Percentiles rank a stretch among this genome's conserved stretches.
Conservation (phyloP, 2,329 filamentous ascomycete species). For the Trichoderma sp. region DNA sequence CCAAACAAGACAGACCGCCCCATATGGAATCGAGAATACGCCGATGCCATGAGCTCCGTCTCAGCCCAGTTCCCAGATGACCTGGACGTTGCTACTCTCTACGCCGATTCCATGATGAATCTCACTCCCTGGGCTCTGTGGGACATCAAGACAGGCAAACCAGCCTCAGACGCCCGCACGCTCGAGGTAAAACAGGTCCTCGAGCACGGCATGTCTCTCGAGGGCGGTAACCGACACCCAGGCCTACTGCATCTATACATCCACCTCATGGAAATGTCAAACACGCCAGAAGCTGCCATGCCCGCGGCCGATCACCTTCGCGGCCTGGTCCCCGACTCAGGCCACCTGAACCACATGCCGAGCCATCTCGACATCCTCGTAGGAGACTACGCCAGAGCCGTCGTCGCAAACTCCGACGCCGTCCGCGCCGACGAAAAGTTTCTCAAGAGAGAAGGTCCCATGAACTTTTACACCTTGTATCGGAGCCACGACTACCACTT, state of each 20-base stretch:
- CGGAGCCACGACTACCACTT: slow-evolving; percentile 75
- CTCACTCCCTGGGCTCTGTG: slow-evolving; percentile 50
- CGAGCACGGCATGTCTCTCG: slow-evolving; percentile 50
- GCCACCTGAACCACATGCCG: slow-evolving; percentile 76
- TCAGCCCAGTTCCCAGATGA: slow-evolving; percentile 42
- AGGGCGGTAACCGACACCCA: slow-evolving; percentile 54
- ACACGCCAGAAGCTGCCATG: slow-evolving; percentile 62
- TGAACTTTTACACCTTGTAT: slow-evolving; percentile 78
- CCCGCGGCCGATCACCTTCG: slow-evolving; percentile 63
- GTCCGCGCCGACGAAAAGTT: slow-evolving; percentile 69
- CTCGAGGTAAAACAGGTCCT: slow-evolving; percentile 38
- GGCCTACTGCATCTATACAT: slow-evolving; percentile 76
- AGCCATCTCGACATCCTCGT: slow-evolving; percentile 73
- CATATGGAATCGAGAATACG: slow-evolving; percentile 39
- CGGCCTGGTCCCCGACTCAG: slow-evolving; percentile 66
- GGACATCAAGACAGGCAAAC: slow-evolving; percentile 40
- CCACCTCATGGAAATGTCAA: slow-evolving; percentile 77
- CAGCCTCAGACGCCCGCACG: slow-evolving; percentile 35
- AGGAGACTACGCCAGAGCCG: slow-evolving; percentile 68
- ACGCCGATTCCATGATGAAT: slow-evolving; percentile 50
- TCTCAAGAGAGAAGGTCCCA: slow-evolving; percentile 56
- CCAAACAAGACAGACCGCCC: slow-evolving; percentile 49
- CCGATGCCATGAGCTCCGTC: slow-evolving; percentile 43
- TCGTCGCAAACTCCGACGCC: slow-evolving; percentile 66
- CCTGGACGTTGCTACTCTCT: slow-evolving; percentile 40